phyloP scores from a whole-genome alignment of 495 filamentous ascomycete genomes.

The Talaromyces wortmannii region DNA sequence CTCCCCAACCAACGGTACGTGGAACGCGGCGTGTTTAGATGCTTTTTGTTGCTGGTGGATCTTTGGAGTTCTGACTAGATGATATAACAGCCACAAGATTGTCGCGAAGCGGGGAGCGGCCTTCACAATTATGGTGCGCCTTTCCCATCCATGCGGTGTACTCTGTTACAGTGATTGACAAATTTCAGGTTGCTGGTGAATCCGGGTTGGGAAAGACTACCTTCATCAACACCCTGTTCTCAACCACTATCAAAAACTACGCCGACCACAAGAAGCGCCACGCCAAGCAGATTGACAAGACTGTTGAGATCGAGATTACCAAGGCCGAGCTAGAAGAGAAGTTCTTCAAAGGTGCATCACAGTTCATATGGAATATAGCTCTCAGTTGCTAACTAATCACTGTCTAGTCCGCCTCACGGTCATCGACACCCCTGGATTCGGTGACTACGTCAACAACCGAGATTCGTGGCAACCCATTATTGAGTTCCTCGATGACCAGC shows the following conservation, averaged over 20 bases:
- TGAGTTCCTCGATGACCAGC: conserved; percentile 98
- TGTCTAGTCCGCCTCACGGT: conserved; percentile 87
- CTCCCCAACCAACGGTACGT: conserved; percentile 84
- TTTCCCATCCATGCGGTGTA: conserved; percentile 3
- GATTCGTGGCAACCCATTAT: conserved; percentile 99
- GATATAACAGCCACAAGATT: conserved; percentile 78
- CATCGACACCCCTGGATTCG: conserved; percentile 97
- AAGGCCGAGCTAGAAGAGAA: conserved; percentile 99
- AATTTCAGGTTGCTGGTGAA: conserved; percentile 83
- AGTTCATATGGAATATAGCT: not conserved
- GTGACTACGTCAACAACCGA: conserved; percentile 99
- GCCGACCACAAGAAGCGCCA: conserved; percentile 98
- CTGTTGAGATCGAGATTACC: conserved; percentile 98
- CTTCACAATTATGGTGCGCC: conserved; percentile 94
- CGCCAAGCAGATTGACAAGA: conserved; percentile 98
- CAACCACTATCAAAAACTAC: conserved; percentile 99
- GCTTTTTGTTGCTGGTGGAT: not conserved
- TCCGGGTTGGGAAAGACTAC: conserved; percentile 98
- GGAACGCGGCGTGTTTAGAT: conserved; percentile 1
- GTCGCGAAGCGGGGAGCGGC: conserved; percentile 98
- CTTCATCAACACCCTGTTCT: conserved; percentile 99
- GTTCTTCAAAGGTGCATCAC: conserved; percentile 91
- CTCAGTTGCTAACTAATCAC: conserved; percentile 5
- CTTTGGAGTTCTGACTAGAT: conserved; percentile 12
- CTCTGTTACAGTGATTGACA: conserved; percentile 19